Evolutionary conservation across 148 eudicot genomes (phyloP).

Genomic region (Amaranthus hypochondriacus): DNA sequence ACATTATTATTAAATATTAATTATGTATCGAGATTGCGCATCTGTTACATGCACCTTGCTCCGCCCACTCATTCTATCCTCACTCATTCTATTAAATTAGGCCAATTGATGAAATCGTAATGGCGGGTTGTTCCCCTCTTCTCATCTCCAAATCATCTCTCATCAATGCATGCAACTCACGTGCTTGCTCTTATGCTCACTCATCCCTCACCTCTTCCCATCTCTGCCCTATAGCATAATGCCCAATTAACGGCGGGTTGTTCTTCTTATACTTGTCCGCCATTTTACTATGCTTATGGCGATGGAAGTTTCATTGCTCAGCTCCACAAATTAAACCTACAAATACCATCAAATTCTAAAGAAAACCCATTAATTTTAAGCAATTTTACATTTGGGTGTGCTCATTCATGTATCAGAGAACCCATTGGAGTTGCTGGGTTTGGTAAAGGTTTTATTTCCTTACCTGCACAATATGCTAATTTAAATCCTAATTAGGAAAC

Average conservation of each 20-base stretch:
- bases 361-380: constrained; percentile 24
- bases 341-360: constrained; percentile 36
- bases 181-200: constrained; percentile 73
- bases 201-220: constrained; percentile 57
- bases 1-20: too few relatives aligned
- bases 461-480: constrained; percentile 71
- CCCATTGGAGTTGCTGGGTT: constrained; percentile 94
- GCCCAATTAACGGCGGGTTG: constrained; percentile 68
- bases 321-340: constrained; percentile 42
- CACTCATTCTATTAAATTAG: too few relatives aligned
- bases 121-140: constrained; percentile 26
- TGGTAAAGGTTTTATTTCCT: constrained; percentile 66
- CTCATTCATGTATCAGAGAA: constrained; percentile 66
- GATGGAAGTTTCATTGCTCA: constrained; percentile 73
- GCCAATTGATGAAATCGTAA: too few relatives aligned
- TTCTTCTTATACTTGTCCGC: constrained; percentile 42
- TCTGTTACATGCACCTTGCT: too few relatives aligned
- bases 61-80: too few relatives aligned
- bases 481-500: constrained; percentile 57
- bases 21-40: too few relatives aligned
- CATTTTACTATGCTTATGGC: constrained; percentile 80
- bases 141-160: constrained; percentile 41
- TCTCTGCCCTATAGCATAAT: constrained; percentile 73
- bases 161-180: constrained; percentile 54
- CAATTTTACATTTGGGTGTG: constrained; percentile 79